Base-by-base conservation (phyloP, 2,329 filamentous ascomycete genomes). In the Sporothrix inflata region DNA sequence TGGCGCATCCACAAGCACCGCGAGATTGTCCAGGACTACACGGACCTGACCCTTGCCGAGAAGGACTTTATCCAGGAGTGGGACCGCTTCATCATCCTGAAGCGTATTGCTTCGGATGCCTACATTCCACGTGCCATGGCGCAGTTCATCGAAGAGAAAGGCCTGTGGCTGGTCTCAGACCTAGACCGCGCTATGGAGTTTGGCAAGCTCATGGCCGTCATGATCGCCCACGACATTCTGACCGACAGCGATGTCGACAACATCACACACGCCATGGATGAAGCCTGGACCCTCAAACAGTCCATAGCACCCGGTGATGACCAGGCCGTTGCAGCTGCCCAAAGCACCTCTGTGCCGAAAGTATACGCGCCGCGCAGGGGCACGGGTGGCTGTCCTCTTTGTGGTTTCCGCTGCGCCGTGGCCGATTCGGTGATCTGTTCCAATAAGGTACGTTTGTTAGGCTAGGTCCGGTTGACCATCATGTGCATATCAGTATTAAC, bases 1-100 rank as follows among this genome's bases (percentile, higher is more conserved):
- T 89, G 88, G 88, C 81, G 89, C 8, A 82, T 88, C 40, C 86
- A 88, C 74, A 89, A 89, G 78, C 87, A 89, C 73, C 83, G 85
- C 8, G 86, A 89, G 72, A 85, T 84, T 70, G 84, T 89, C 70
- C 82, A 83, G 38, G 88, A 89, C 74, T 89, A 87, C 76, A 85
- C 84, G 9, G 87, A 89, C 74, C 83, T 89, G 34, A 84, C 84
- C 14, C 77, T 81, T 2, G 80, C 83, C 19, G 87, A 90, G 76
- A 87, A 86, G 77, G 87, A 89, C 74, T 89, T 86, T 72, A 86
- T 89, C 71, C 82, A 83, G 75, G 85, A 86, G 74, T 90, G 87
- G 87, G 87, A 89, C 73, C 82, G 83, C 0, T 88, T 86, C 75
- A 84, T 88, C 63, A 82, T 87, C 9, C 81, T 81, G 60, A 83